A percentile compares a stretch with the other conserved stretches of the same genome.
phyloP scores from a whole-genome alignment of 1,284 basidiomycete genomes.

The Psilocybe mexicana region DNA sequence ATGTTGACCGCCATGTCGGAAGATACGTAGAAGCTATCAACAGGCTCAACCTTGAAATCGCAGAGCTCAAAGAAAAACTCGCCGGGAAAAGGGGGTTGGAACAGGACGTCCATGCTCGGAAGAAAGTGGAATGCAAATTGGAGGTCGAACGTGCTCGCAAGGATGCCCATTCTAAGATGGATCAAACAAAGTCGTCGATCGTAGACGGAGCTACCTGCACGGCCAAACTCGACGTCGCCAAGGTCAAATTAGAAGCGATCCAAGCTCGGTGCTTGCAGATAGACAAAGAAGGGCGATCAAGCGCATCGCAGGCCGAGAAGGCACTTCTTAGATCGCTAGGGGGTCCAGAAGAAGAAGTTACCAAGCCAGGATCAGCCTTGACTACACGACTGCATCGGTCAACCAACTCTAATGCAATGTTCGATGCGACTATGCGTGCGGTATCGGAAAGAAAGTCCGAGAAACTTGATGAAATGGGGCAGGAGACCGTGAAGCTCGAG shows the following conservation, averaged over 20 bases:
- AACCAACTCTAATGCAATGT: slow-evolving; percentile 76
- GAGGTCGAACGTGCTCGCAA: slow-evolving; percentile 72
- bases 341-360: slow-evolving; percentile 67
- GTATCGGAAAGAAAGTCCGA: slow-evolving; percentile 79
- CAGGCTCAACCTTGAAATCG: slow-evolving; percentile 79
- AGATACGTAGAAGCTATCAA: slow-evolving; percentile 95
- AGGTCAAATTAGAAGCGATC: slow-evolving; percentile 67
- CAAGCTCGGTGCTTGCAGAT: slow-evolving; percentile 69
- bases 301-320: slow-evolving; percentile 67
- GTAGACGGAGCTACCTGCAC: slow-evolving; percentile 77
- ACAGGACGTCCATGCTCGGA: slow-evolving; percentile 61
- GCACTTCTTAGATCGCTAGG: slow-evolving; percentile 71
- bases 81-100: slow-evolving; percentile 66
- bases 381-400: slow-evolving; percentile 67
- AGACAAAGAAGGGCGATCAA: slow-evolving; percentile 43
- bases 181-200: slow-evolving; percentile 68
- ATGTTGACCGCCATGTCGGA: slow-evolving; percentile 90
- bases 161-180: slow-evolving; percentile 69
- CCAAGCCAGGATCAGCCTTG: slow-evolving; percentile 61
- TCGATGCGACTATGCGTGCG: slow-evolving; percentile 81
- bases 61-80: slow-evolving; percentile 85
- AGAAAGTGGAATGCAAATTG: slow-evolving; percentile 63
- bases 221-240: slow-evolving; percentile 77
- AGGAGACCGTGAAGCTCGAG: slow-evolving; percentile 74
- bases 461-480: slow-evolving; percentile 72